Base-by-base conservation (phyloP, 805 yeast species). In the Yamadazyma sp. region DNA sequence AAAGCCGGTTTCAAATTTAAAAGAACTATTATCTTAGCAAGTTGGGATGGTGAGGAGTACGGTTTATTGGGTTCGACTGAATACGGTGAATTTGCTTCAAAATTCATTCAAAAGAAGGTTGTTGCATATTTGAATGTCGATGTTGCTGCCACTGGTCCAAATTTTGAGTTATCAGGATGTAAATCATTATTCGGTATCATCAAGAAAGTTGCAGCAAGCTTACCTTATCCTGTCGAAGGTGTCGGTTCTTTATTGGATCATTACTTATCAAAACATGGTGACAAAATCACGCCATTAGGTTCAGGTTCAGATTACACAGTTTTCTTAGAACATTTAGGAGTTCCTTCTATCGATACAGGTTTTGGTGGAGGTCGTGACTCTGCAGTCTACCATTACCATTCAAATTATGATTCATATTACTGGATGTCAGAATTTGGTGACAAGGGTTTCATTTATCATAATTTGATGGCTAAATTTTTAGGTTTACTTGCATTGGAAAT, bases 251-350 rank as follows among this genome's bases (percentile, higher is more conserved):
- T 82, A 19, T 64, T 54, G 44, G 76, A 79, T 22, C 74, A 75
- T 47, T 78, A 78, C 65, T 16, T 39, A 12, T 12, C 30, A 7
- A 53, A 63, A 25, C 15, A 35, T 21, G 63, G 58, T 32, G 63
- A 65, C 7, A 48, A 61, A 0, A 61, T 78, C 31, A 53, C 48
- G 3, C 49, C 61, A 14, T 60, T 77, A 10, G 75, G 77, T 2
- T 68, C 76, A 7, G 73, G 75, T 5, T 65, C 80, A 1, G 82
- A 77, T 49, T 73, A 65, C 48, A 66, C 76, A 2, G 77, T 76
- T 7, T 80, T 80, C 45, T 85, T 81, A 53, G 74, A 75, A 47
- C 79, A 76, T 50, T 53, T 81, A 44, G 89, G 87, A 5, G 73
- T 82, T 25, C 85, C 89, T 2, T 70, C 83, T 0, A 67, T 77